Evolutionary conservation across 2,329 filamentous ascomycete genomes (phyloP).

Genomic region (Colletotrichum ledebouriae): DNA sequence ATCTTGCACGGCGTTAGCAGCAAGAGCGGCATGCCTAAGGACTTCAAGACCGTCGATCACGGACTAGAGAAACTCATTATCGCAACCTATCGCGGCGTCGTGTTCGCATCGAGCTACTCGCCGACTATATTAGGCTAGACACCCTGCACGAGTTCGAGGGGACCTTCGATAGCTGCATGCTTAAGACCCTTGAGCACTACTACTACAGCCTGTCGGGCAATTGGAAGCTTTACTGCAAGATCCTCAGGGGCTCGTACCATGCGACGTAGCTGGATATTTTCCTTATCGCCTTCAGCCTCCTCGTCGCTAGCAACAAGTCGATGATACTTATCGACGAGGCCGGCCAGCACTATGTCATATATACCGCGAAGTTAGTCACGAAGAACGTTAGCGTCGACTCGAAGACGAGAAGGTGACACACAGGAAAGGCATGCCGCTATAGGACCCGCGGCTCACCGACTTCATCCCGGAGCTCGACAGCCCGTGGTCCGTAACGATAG

Average conservation of each 20-base stretch:
- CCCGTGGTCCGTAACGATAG: background rate
- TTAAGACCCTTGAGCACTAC: background rate
- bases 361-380: background rate
- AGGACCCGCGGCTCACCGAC: background rate
- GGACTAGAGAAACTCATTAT: background rate
- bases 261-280: background rate
- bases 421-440: background rate
- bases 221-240: background rate
- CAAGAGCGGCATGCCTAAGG: background rate
- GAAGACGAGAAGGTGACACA: background rate
- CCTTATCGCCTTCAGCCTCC: background rate
- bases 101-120: background rate
- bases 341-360: background rate
- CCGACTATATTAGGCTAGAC: background rate
- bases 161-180: background rate
- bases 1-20: background rate
- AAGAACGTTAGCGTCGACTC: background rate
- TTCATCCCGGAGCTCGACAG: background rate
- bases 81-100: background rate
- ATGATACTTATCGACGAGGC: background rate
- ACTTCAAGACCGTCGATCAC: background rate
- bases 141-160: slow-evolving; percentile 1
- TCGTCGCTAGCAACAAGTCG: background rate
- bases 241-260: background rate
- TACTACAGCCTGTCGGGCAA: background rate